Percentiles rank a stretch among this genome's conserved stretches.
phyloP scores from a whole-genome alignment of 78 protist genomes.

The Dictyostelium intermedium region DNA sequence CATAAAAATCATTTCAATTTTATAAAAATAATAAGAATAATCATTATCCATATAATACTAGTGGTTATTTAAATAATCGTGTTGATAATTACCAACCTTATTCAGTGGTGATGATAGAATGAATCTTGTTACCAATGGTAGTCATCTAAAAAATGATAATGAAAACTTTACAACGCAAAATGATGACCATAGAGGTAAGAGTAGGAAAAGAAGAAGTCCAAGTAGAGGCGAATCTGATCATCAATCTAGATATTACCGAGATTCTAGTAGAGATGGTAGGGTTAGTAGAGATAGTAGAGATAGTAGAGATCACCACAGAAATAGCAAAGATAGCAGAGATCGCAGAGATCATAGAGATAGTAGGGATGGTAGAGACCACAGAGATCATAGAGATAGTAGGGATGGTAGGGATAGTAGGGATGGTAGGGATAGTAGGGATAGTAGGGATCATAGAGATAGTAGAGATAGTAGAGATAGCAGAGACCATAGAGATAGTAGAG shows the following conservation, averaged over 20 bases:
- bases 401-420: neutral
- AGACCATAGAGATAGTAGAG: neutral
- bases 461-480: neutral
- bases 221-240: neutral
- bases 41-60: neutral
- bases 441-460: neutral
- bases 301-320: neutral
- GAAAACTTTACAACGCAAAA: neutral
- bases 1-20: neutral
- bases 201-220: neutral
- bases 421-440: neutral
- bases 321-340: neutral
- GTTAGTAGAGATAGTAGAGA: neutral
- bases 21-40: neutral
- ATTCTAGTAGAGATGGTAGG: neutral
- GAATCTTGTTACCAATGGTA: neutral
- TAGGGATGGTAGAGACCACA: neutral
- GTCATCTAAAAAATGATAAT: neutral
- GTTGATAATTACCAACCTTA: neutral
- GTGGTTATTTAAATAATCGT: neutral
- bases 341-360: neutral
- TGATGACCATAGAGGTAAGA: neutral
- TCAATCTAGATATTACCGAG: neutral
- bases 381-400: neutral
- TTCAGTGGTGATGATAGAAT: neutral